Percentiles rank a stretch among this genome's conserved stretches.
Conservation (phyloP, 225 moss, liverwort and hornwort species). For the Ulota crispa region DNA sequence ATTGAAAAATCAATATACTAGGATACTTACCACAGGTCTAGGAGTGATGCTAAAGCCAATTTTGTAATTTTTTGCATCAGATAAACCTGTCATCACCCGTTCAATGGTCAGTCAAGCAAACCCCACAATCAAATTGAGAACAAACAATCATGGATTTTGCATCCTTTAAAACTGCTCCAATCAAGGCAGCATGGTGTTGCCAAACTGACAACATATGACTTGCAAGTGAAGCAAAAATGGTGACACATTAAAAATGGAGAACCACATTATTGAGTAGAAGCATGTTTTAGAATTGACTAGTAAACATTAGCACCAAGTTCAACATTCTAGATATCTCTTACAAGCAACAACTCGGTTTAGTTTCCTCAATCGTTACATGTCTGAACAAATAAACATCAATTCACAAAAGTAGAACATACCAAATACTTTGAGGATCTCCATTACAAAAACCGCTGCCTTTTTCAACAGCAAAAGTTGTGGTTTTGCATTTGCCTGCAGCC, state of each 20-base stretch:
- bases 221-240: background rate
- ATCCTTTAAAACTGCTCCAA: conserved; percentile 13
- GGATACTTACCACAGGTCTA: conserved; percentile 41
- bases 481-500: conserved; percentile 38
- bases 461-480: conserved; percentile 48
- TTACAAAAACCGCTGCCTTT: conserved; percentile 67
- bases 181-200: background rate
- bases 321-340: background rate
- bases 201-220: background rate
- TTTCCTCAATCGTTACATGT: background rate
- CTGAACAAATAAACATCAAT: background rate
- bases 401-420: conserved; percentile 42
- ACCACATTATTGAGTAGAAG: background rate
- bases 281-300: background rate
- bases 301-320: background rate
- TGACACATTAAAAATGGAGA: background rate
- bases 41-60: conserved; percentile 71
- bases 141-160: background rate
- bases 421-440: conserved; percentile 66
- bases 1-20: background rate
- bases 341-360: background rate
- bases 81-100: conserved; percentile 58
- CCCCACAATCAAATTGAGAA: background rate
- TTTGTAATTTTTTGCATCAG: conserved; percentile 56
- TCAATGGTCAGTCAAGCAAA: conserved; percentile 5